A percentile compares a stretch with the other conserved stretches of the same genome.
phyloP scores from a whole-genome alignment of 768 basidiomycete species.

The Lentinula boryana region DNA sequence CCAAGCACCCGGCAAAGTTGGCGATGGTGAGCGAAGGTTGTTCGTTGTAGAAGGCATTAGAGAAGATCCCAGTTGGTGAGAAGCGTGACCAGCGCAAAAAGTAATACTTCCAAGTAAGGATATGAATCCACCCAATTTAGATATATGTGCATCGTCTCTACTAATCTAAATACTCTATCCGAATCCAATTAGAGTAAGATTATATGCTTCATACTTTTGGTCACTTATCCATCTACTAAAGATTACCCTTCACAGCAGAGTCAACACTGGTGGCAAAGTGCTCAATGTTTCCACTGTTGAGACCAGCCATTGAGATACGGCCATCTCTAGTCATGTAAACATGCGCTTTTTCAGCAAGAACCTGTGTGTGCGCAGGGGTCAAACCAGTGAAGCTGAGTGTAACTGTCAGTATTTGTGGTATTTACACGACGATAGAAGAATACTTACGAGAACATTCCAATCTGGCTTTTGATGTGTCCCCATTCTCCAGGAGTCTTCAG shows the following conservation, averaged over 20 bases:
- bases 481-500: slow-evolving; percentile 91
- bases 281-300: slow-evolving; percentile 78
- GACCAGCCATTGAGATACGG: slow-evolving; percentile 89
- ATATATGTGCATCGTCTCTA: not conserved
- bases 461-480: slow-evolving; percentile 92
- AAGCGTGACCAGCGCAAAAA: not conserved
- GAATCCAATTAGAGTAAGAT: not conserved
- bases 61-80: not conserved
- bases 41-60: slow-evolving; percentile 11
- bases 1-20: slow-evolving; percentile 39
- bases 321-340: slow-evolving; percentile 94
- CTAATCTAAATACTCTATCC: not conserved
- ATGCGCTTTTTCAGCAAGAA: slow-evolving; percentile 81
- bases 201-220: slow-evolving; percentile 3
- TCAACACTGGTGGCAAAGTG: slow-evolving; percentile 88
- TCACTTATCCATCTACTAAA: slow-evolving; percentile 27
- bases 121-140: not conserved
- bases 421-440: not conserved
- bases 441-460: slow-evolving; percentile 92
- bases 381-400: slow-evolving; percentile 76
- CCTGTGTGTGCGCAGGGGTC: slow-evolving; percentile 70
- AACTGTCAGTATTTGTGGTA: not conserved
- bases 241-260: slow-evolving; percentile 70
- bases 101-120: not conserved
- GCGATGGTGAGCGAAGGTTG: slow-evolving; percentile 23